These are phyloP conservation scores for Stenogyne calaminthoides DNA, from an alignment of 305 asterid species.

Conservation along the genomic window DNA sequence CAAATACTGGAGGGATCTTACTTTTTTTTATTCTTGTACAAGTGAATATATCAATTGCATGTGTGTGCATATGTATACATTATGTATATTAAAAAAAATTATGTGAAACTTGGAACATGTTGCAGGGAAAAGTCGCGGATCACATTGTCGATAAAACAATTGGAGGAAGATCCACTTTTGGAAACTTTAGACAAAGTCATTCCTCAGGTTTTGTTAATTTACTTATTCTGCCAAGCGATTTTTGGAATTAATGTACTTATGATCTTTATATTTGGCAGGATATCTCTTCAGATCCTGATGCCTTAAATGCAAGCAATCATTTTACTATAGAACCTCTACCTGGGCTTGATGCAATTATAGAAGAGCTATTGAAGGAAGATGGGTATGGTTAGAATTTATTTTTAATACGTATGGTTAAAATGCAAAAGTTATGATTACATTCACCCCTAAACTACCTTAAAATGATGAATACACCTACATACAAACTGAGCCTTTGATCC, in stretches of 20 bases:
- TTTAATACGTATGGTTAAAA: neutral
- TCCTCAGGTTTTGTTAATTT: constrained; percentile 64
- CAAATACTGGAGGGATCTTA: neutral
- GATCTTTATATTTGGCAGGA: constrained; percentile 45
- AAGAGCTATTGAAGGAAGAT: constrained; percentile 83
- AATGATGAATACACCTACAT: too few relatives aligned
- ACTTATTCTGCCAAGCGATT: neutral
- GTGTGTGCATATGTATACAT: neutral
- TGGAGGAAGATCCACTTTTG: constrained; percentile 90
- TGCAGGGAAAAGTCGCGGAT: constrained; percentile 75
- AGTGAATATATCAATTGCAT: neutral
- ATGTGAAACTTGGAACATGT: constrained; percentile 13
- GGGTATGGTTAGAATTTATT: constrained; percentile 57
- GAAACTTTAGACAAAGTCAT: constrained; percentile 95
- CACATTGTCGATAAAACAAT: constrained; percentile 82
- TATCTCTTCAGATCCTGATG: constrained; percentile 37
- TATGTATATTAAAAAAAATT: neutral
- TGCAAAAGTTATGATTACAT: too few relatives aligned
- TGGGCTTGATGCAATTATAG: constrained; percentile 73
- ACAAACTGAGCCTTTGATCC: too few relatives aligned
- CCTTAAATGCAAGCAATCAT: constrained; percentile 33
- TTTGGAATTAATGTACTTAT: constrained; percentile 15
- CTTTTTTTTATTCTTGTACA: neutral
- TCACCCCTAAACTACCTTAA: too few relatives aligned
- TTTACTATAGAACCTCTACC: constrained; percentile 80